These are phyloP conservation scores for Lactifluus rugatus DNA, from an alignment of 768 basidiomycete genomes.

Conservation along the genomic window DNA sequence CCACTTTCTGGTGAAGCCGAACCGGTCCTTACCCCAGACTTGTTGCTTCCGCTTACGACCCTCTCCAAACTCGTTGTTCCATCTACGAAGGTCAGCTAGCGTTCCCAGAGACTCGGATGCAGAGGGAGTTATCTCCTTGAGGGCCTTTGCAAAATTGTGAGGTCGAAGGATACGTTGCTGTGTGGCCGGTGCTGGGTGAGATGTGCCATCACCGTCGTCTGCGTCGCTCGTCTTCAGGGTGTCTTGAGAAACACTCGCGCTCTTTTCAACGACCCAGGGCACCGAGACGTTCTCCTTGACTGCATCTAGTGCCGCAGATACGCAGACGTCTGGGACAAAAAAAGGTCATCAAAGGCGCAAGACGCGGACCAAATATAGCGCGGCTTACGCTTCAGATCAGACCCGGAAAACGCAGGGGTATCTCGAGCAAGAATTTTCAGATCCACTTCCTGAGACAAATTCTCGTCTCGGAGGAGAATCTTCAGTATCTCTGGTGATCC, in stretches of 20 bases:
- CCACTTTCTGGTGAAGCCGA: slow-evolving; percentile 64
- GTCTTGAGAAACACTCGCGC: background rate
- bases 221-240: background rate
- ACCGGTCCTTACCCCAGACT: slow-evolving; percentile 81
- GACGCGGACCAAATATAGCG: background rate
- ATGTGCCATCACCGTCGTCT: background rate
- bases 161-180: slow-evolving; percentile 35
- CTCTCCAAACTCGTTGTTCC: slow-evolving; percentile 94
- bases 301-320: slow-evolving; percentile 83
- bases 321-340: slow-evolving; percentile 63
- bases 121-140: slow-evolving; percentile 85
- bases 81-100: slow-evolving; percentile 66
- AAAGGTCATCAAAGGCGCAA: background rate
- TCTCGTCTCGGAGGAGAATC: slow-evolving; percentile 80
- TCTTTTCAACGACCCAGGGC: slow-evolving; percentile 49
- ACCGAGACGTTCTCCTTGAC: slow-evolving; percentile 77
- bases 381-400: slow-evolving; percentile 82
- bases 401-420: slow-evolving; percentile 86
- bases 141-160: slow-evolving; percentile 72
- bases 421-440: slow-evolving; percentile 49
- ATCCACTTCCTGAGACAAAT: slow-evolving; percentile 53
- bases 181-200: background rate
- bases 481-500: slow-evolving; percentile 62
- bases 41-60: slow-evolving; percentile 58
- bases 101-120: slow-evolving; percentile 74